Evolutionary conservation across 768 basidiomycete species (phyloP), one percentile per base, ranked within the genome.

Genomic region (Hypholoma sublateritium): DNA sequence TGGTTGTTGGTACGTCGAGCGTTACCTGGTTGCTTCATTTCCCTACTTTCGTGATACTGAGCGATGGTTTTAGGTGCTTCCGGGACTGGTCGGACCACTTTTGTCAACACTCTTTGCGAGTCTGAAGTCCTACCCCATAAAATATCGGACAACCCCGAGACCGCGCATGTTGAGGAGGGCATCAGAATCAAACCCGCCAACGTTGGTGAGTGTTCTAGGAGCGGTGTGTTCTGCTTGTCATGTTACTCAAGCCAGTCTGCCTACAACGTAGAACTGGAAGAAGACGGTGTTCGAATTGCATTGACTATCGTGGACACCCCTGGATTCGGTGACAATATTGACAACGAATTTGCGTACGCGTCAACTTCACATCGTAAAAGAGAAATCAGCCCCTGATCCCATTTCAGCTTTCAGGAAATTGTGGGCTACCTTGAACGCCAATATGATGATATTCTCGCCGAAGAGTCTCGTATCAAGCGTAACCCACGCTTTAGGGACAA

Each of bases 401-500:
- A 24, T 36, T 50, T 9, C 63, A 98, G 96, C 54, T 99, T 98
- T 76, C 89, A 92, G 72, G 97, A 98, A 72, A 98, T 99, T 63
- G 88, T 96, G 50, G 92, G 92, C 59, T 84, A 98, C 76, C 87
- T 99, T 62, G 97, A 99, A 72, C 88, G 96, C 53, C 95, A 98
- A 85, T 98, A 98, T 75, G 97, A 99, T 59, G 95, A 99, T 66
- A 96, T 98, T 69, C 80, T 99, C 62, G 95, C 96, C 4, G 96
- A 98, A 72, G 97, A 99, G 77, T 96, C 93, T 53, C 86, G 97
- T 63, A 99, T 99, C 77, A 98, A 97, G 79, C 95, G 97, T 81
- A 98, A 98, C 75, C 95, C 96, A 28, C 89, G 97, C 61, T 99
- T 98, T 85, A 88, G 95, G 69, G 97, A 99, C 74, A 98, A 98